Evolutionary conservation across 805 yeast genomes (phyloP), one percentile per base, ranked within the genome.

Genomic region (Metschnikowia chrysomelidarum): DNA sequence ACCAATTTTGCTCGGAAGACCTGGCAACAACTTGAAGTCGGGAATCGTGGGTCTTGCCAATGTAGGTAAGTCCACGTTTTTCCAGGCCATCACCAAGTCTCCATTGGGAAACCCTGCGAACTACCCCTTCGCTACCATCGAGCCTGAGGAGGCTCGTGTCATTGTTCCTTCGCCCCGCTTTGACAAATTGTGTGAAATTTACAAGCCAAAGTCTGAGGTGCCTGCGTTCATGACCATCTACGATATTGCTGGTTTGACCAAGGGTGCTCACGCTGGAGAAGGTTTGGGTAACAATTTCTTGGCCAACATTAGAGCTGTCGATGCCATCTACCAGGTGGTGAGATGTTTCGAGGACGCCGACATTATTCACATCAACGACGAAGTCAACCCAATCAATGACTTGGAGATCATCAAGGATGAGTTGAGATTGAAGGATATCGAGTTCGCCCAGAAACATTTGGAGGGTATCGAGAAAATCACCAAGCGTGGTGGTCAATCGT

Each of bases 351-450:
- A 88, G 59, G 98, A 93, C 64, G 94, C 96, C 24, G 98, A 93
- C 60, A 93, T 93, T 55, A 88, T 89, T 53, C 98, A 93, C 68
- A 85, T 93, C 54, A 96, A 88, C 69, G 96, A 89, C 54, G 62
- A 65, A 40, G 50, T 93, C 44, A 80, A 93, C 67, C 98, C 98
- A 46, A 81, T 78, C 33, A 86, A 95, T 60, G 98, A 93, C 68
- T 77, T 93, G 67, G 93, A 86, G 49, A 91, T 93, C 60, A 87
- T 93, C 59, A 74, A 76, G 50, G 86, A 84, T 47, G 98, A 93
- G 72, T 78, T 93, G 65, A 82, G 96, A 69, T 75, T 91, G 60
- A 93, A 93, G 71, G 98, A 93, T 67, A 88, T 93, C 51, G 98
- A 93, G 69, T 93, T 93, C 57, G 83, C 89, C 49, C 79, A 79